These are phyloP conservation scores for Pistacia vera DNA, from an alignment of 345 rosid species.

Conservation along the genomic window DNA sequence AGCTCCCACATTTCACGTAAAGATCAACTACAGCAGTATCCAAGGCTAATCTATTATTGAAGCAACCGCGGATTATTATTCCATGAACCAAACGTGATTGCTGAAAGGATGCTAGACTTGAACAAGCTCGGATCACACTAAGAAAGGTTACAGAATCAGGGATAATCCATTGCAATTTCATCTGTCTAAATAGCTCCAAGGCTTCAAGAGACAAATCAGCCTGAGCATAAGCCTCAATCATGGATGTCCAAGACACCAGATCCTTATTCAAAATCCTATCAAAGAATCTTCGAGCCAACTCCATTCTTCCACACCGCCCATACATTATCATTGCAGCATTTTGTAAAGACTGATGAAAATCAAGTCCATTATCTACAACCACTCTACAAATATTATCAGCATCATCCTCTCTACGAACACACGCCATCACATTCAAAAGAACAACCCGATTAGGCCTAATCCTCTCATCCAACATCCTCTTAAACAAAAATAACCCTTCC, in stretches of 20 bases:
- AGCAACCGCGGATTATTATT: conserved; percentile 17
- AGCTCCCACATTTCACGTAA: conserved; percentile 51
- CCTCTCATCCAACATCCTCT: conserved; percentile 33
- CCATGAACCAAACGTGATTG: conserved; percentile 25
- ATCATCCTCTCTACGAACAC: conserved; percentile 20
- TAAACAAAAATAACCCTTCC: conserved; percentile 32
- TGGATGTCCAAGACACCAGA: conserved; percentile 35
- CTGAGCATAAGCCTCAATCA: conserved; percentile 35
- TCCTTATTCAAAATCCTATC: conserved; percentile 29
- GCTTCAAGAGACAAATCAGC: conserved; percentile 33
- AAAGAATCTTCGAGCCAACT: conserved; percentile 27
- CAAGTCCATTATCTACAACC: conserved; percentile 26
- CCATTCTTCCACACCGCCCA: conserved; percentile 31
- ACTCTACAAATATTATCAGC: conserved; percentile 28
- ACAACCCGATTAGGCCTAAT: conserved; percentile 24
- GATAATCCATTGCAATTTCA: conserved; percentile 9
- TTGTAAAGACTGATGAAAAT: conserved; percentile 26
- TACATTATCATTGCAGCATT: conserved; percentile 29
- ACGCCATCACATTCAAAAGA: conserved; percentile 34
- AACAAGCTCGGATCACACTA: conserved; percentile 33
- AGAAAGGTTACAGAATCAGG: conserved; percentile 38
- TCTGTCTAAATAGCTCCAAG: conserved; percentile 24
- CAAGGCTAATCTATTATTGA: conserved; percentile 17
- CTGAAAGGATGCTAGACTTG: conserved; percentile 27
- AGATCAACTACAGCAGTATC: conserved; percentile 39